Conservation (phyloP, 768 basidiomycete species). For the Kwoniella newhampshirensis region DNA sequence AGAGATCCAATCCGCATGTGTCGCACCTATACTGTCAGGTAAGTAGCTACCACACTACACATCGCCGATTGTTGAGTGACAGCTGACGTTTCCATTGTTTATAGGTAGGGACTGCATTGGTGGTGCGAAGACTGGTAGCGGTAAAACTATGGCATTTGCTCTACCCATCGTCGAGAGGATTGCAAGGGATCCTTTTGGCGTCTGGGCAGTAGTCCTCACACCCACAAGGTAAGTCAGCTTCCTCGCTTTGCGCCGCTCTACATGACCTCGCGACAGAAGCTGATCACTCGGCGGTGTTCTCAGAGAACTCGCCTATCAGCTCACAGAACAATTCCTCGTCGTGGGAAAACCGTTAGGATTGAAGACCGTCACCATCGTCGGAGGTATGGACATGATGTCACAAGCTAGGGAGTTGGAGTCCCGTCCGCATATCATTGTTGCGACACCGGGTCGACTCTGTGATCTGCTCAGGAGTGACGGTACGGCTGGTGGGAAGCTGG, state of each 20-base stretch:
- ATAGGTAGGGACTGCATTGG: constrained; percentile 93
- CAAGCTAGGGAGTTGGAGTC: constrained; percentile 83
- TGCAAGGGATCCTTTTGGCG: constrained; percentile 85
- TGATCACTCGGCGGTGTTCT: constrained; percentile 1
- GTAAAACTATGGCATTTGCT: constrained; percentile 97
- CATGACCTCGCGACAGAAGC: background rate
- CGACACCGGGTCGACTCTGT: constrained; percentile 91
- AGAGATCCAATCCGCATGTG: constrained; percentile 83
- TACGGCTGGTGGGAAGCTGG: constrained; percentile 72
- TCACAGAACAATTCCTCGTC: constrained; percentile 91
- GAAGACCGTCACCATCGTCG: constrained; percentile 84
- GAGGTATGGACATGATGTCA: constrained; percentile 97
- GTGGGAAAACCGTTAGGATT: constrained; percentile 78
- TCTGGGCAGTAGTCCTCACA: constrained; percentile 88
- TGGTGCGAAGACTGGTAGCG: constrained; percentile 95
- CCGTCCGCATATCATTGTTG: constrained; percentile 89
- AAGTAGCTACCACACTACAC: constrained; percentile 51
- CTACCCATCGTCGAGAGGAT: constrained; percentile 89
- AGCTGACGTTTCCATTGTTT: background rate
- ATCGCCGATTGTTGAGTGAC: too few species aligned
- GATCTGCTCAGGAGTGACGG: constrained; percentile 73
- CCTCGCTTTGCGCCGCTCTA: background rate
- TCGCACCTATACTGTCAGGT: constrained; percentile 81
- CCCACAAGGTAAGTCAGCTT: constrained; percentile 75
- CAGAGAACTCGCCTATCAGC: constrained; percentile 96